Conservation (phyloP, 768 basidiomycete species). For the Butyriboletus loyo region DNA sequence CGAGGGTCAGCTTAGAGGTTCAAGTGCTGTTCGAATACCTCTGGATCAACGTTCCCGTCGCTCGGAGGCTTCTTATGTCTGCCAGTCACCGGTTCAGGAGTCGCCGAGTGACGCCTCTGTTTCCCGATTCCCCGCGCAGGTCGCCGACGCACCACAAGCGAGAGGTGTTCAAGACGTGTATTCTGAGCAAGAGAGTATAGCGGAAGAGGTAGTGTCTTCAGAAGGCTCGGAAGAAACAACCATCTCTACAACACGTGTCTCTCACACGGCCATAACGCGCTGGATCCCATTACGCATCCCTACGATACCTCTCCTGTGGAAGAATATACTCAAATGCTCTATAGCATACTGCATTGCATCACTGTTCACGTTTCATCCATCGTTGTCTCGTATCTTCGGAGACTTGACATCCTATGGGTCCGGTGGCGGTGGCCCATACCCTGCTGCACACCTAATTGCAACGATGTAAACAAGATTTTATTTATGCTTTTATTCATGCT, state of each 20-base stretch:
- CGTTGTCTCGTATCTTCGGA: conserved; percentile 66
- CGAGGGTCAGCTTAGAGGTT: conserved; percentile 42
- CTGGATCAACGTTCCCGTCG: not conserved
- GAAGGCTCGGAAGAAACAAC: conserved; percentile 12
- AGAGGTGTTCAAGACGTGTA: not conserved
- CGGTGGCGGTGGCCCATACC: conserved; percentile 52
- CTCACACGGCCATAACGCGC: conserved; percentile 2
- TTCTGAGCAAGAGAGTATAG: not conserved
- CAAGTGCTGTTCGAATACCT: not conserved
- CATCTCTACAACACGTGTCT: conserved; percentile 4
- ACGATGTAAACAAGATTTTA: conserved; percentile 56
- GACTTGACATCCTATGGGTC: conserved; percentile 53
- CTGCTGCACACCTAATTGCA: conserved; percentile 88
- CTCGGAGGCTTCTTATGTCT: not conserved
- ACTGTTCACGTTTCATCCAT: conserved; percentile 86
- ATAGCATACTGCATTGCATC: conserved; percentile 88
- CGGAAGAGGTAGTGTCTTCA: conserved; percentile 15
- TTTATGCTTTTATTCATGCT: not conserved
- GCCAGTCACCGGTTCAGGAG: conserved; percentile 4
- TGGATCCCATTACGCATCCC: conserved; percentile 28
- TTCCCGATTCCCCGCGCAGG: not conserved
- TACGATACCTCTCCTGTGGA: conserved; percentile 47
- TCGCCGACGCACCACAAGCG: not conserved
- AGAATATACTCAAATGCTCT: conserved; percentile 86
- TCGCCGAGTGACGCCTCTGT: not conserved